Evolutionary conservation across 1,139 yeast species (phyloP).

Genomic region (Kodamaea anthophila): DNA sequence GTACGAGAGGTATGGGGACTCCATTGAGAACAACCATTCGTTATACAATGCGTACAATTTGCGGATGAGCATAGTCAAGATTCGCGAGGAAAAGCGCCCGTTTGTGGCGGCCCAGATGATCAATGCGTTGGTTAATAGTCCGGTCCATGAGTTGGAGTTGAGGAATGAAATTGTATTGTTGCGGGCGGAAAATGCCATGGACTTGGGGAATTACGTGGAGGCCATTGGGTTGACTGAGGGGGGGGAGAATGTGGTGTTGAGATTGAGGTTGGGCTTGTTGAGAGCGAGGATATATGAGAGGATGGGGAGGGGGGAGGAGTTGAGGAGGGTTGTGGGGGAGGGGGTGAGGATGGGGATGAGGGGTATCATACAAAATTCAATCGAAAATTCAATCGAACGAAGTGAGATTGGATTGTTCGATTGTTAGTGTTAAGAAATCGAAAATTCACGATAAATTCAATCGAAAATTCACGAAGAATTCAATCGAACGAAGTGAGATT

Average conservation of each 20-base stretch:
- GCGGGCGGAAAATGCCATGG: slow-evolving; percentile 16
- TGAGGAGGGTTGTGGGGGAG: slow-evolving; percentile 32
- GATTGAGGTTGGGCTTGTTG: slow-evolving; percentile 37
- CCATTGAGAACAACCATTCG: slow-evolving; percentile 24
- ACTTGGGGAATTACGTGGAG: slow-evolving; percentile 23
- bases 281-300: slow-evolving; percentile 35
- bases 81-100: slow-evolving; percentile 29
- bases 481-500: no score
- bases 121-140: slow-evolving; percentile 17
- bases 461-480: no score
- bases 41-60: slow-evolving; percentile 34
- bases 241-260: slow-evolving; percentile 23
- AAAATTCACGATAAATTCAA: no score
- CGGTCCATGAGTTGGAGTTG: slow-evolving; percentile 28
- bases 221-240: slow-evolving; percentile 33
- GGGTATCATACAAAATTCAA: no score
- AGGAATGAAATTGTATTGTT: slow-evolving; percentile 23
- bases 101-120: slow-evolving; percentile 20
- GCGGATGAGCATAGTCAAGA: slow-evolving; percentile 29
- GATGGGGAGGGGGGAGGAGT: no score
- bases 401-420: no score
- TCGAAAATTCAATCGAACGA: no score
- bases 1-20: slow-evolving; percentile 27
- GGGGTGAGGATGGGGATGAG: slow-evolving; percentile 32
- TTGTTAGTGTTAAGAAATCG: no score